A percentile compares a stretch with the other conserved stretches of the same genome.
phyloP scores from a whole-genome alignment of 2,329 filamentous ascomycete genomes.

The Thelonectria olida region DNA sequence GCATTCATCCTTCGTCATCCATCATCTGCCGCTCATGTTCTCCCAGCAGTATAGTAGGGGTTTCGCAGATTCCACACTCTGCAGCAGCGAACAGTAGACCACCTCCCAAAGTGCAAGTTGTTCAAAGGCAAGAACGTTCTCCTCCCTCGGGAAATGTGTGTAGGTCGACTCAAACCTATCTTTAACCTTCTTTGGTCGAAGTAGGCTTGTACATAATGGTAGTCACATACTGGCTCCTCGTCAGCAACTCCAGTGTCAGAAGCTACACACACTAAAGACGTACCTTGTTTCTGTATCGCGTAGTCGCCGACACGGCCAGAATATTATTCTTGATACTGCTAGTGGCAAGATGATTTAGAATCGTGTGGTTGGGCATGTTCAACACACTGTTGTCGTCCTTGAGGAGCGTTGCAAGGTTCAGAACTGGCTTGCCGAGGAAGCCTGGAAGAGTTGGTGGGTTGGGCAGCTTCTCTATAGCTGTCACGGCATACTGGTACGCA shows the following conservation, averaged over 20 bases:
- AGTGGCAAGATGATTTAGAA: slow-evolving; percentile 94
- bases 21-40: background rate
- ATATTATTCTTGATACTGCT: slow-evolving; percentile 98
- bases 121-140: too few species aligned
- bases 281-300: slow-evolving; percentile 96
- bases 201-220: slow-evolving; percentile 98
- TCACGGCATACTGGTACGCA: slow-evolving; percentile 77
- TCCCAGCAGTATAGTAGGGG: background rate
- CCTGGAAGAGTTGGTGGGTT: slow-evolving; percentile 86
- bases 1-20: slow-evolving; percentile 3
- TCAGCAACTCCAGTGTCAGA: slow-evolving; percentile 19
- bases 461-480: slow-evolving; percentile 81
- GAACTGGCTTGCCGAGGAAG: slow-evolving; percentile 92
- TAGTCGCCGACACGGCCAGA: slow-evolving; percentile 93
- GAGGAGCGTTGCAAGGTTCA: slow-evolving; percentile 90
- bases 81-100: too few species aligned
- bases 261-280: slow-evolving; percentile 24
- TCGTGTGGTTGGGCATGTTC: slow-evolving; percentile 96
- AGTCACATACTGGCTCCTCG: slow-evolving; percentile 81
- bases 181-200: slow-evolving; percentile 58
- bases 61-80: too few species aligned
- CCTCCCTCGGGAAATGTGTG: too few species aligned
- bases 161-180: background rate
- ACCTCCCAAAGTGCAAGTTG: too few species aligned
- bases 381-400: slow-evolving; percentile 98